A percentile compares a stretch with the other conserved stretches of the same genome.
Evolutionary conservation across 1,284 basidiomycete species (phyloP).

Genomic region (Microbotryum silenes-acaulis): DNA sequence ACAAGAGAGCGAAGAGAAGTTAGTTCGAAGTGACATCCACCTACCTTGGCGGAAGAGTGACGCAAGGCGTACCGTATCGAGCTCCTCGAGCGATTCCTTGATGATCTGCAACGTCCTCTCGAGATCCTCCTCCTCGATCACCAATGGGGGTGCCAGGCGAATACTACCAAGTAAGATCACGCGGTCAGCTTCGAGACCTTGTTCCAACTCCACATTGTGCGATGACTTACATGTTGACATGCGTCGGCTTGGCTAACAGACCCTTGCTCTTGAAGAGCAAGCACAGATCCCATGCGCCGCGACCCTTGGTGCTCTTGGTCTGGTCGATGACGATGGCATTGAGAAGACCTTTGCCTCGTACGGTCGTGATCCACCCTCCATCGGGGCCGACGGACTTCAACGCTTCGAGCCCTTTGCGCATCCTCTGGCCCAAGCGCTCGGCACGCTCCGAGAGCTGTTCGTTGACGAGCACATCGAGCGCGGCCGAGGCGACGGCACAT

Average conservation of each 20-base stretch:
- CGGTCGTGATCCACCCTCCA: constrained; percentile 33
- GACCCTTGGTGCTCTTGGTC: constrained; percentile 59
- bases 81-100: constrained; percentile 63
- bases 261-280: constrained; percentile 83
- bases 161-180: constrained; percentile 51
- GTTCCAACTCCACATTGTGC: not conserved
- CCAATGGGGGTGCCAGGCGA: constrained; percentile 88
- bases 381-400: constrained; percentile 24
- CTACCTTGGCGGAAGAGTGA: too few species aligned
- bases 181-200: not conserved
- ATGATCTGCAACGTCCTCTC: constrained; percentile 68
- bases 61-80: constrained; percentile 57
- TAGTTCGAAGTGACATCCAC: too few species aligned
- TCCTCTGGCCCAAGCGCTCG: constrained; percentile 65
- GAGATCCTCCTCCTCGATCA: constrained; percentile 80
- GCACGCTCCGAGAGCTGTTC: constrained; percentile 78
- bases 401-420: constrained; percentile 61
- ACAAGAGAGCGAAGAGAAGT: not conserved
- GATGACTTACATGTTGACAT: constrained; percentile 72
- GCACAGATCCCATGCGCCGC: constrained; percentile 94
- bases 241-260: constrained; percentile 90
- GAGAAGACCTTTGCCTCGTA: constrained; percentile 57
- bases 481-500: constrained; percentile 87
- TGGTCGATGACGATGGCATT: constrained; percentile 95
- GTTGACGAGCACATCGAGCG: constrained; percentile 76